These are phyloP conservation scores for Diaporthe citrichinensis DNA, from an alignment of 2,329 filamentous ascomycete species.

Conservation along the genomic window DNA sequence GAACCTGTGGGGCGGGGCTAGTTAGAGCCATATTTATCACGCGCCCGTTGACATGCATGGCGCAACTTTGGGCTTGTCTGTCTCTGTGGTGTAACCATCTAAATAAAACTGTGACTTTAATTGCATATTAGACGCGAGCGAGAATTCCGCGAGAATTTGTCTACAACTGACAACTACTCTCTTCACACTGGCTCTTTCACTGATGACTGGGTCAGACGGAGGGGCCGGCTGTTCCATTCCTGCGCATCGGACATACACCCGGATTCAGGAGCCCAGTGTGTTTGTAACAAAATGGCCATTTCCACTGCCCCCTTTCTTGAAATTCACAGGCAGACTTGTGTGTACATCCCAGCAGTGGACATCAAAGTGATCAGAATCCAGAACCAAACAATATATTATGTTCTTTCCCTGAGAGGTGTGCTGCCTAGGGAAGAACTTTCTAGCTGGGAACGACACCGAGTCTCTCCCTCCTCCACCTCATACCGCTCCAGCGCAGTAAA, in stretches of 20 bases:
- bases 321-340: background rate
- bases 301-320: conserved; percentile 16
- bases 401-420: background rate
- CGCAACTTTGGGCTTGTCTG: background rate
- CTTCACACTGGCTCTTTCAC: background rate
- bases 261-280: conserved; percentile 15
- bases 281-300: background rate
- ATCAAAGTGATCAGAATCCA: background rate
- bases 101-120: background rate
- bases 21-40: conserved; percentile 1
- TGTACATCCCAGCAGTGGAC: background rate
- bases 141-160: background rate
- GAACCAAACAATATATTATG: background rate
- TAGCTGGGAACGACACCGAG: background rate
- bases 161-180: background rate
- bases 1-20: conserved; percentile 25
- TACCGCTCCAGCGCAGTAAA: background rate
- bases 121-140: background rate
- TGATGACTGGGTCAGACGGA: background rate
- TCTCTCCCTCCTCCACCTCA: conserved; percentile 2
- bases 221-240: background rate
- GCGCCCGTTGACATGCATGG: background rate
- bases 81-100: background rate
- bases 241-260: background rate
- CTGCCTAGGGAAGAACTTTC: background rate